Conservation (phyloP, 2,329 filamentous ascomycete species). For the Monilinia fructicola region DNA sequence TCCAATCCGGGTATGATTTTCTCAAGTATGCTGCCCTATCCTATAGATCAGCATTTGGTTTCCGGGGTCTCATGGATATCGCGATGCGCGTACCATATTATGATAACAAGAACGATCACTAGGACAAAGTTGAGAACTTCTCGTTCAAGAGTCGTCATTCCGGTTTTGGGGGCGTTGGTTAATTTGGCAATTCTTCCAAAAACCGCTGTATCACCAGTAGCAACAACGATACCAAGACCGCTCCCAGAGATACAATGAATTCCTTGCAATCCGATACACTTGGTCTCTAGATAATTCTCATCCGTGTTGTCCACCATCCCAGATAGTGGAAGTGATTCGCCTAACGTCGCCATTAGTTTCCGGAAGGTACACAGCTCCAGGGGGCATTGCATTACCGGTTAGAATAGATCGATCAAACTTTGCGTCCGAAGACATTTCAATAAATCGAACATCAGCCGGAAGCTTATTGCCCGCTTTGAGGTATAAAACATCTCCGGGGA, state of each 20-base stretch:
- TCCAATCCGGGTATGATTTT: constrained; percentile 64
- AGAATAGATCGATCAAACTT: constrained; percentile 72
- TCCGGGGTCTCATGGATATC: no score
- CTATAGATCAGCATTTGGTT: neutral
- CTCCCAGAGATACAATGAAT: constrained; percentile 71
- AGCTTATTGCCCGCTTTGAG: constrained; percentile 71
- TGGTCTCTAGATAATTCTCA: constrained; percentile 72
- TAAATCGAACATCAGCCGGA: constrained; percentile 69
- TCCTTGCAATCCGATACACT: constrained; percentile 71
- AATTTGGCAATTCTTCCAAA: constrained; percentile 73
- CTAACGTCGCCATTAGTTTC: neutral
- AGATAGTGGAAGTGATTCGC: constrained; percentile 63
- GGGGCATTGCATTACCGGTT: constrained; percentile 48
- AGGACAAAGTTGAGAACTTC: constrained; percentile 71
- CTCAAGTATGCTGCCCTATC: constrained; percentile 69
- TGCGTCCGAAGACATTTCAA: constrained; percentile 66
- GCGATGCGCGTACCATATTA: constrained; percentile 35
- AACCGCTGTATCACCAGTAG: constrained; percentile 69
- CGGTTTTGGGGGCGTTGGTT: constrained; percentile 65
- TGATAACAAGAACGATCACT: constrained; percentile 64
- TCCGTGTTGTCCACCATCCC: constrained; percentile 64
- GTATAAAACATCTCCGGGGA: constrained; percentile 67
- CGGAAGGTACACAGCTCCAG: neutral
- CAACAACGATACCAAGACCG: constrained; percentile 64
- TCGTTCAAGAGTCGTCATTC: constrained; percentile 66